Base-by-base conservation (phyloP, 108 stramenopile species). In the Nitzschia palea region DNA sequence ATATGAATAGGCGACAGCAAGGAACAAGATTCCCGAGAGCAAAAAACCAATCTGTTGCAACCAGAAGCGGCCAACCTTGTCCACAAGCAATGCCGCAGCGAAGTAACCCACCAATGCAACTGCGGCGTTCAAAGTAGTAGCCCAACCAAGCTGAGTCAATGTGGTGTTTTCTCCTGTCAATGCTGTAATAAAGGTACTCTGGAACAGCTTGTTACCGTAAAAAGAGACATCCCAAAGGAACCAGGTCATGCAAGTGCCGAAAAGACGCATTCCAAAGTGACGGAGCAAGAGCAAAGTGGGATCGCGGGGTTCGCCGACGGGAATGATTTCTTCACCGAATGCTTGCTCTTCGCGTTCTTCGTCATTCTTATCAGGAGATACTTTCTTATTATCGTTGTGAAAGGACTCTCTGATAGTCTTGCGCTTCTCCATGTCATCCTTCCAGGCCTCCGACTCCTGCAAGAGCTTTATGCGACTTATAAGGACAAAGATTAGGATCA, bases 131-230 rank as follows among this genome's bases (percentile, higher is more conserved):
- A 91, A 55, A 2, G 72, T 60, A 18, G 90, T 76, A 5, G 85
- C 81, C 28, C 32, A 23, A 33, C 83, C 55, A 52, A 90, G 70
- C 54, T 82, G 61, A 0, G 80, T 15, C 55, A 87, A 58, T 9
- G 81, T 65, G 17, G 30, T 32, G 28, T 76, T 40, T 22, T 84
- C 72, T 2, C 86, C 89, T 14, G 77, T 69, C 34, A 91, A 29
- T 4, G 82, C 85, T 54, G 86, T 27, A 14, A 91, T 52, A 55
- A 91, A 85, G 2, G 73, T 62, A 0, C 73, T 68, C 60, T 91
- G 89, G 57, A 91, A 91, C 0, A 91, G 67, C 51, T 91, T 91
- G 61, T 91, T 91, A 4, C 89, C 89, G 62, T 91, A 91, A 74
- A 86, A 91, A 31, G 86, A 82, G 42, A 91, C 65, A 61, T 91